Conservation (phyloP, 192 early-diverging fungal species). For the Backusella parvicylindrica region DNA sequence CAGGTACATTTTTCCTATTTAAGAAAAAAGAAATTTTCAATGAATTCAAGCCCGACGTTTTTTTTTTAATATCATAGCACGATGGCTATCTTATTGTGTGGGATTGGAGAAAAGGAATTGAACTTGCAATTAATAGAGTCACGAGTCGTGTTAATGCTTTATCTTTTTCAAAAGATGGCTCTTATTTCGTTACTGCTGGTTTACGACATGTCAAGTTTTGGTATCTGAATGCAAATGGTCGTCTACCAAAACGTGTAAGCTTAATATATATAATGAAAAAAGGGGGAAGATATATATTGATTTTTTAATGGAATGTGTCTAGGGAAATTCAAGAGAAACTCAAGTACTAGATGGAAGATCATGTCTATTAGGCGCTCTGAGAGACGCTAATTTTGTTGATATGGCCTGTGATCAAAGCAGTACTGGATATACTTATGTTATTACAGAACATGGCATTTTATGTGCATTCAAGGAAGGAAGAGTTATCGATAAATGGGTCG, state of each 20-base stretch:
- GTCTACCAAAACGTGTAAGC: conserved; percentile 30
- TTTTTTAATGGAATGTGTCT: neutral
- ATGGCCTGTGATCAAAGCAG: conserved; percentile 46
- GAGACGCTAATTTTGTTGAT: conserved; percentile 71
- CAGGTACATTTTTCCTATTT: conserved; percentile 44
- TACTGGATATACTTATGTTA: conserved; percentile 49
- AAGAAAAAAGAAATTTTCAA: neutral
- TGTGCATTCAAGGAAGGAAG: conserved; percentile 61
- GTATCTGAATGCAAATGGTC: conserved; percentile 54
- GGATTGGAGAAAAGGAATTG: conserved; percentile 67
- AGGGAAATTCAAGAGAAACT: conserved; percentile 22
- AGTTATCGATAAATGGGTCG: conserved; percentile 76
- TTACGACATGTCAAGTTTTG: conserved; percentile 79
- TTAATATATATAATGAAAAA: neutral
- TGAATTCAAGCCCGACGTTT: neutral
- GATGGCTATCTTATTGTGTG: conserved; percentile 80
- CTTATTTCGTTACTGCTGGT: conserved; percentile 77
- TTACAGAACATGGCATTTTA: conserved; percentile 66
- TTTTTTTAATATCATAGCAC: conserved; percentile 44
- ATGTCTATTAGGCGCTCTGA: conserved; percentile 61
- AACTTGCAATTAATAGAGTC: conserved; percentile 60
- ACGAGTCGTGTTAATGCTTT: conserved; percentile 61
- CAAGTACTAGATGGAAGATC: conserved; percentile 68
- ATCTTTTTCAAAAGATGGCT: conserved; percentile 58
- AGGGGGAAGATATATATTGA: neutral